Evolutionary conservation across 1,284 basidiomycete genomes (phyloP).

Genomic region (Somion occarium): DNA sequence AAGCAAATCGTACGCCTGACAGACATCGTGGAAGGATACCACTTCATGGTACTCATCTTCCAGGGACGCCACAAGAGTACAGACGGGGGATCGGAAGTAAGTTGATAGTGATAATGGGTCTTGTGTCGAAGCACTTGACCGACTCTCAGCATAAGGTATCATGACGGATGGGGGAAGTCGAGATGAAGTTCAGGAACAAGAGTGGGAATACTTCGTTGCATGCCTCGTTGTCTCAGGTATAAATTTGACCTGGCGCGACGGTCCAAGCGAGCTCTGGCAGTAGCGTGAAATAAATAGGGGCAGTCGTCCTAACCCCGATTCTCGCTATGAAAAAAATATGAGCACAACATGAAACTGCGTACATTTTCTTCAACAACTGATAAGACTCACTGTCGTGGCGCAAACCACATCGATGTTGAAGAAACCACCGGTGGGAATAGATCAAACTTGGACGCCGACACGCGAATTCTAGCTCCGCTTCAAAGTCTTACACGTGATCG

Average conservation of each 20-base stretch:
- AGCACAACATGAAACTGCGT: too few species aligned
- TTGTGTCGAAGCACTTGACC: background rate
- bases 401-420: too few species aligned
- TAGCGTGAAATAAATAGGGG: too few species aligned
- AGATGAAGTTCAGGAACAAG: background rate
- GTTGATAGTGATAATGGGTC: background rate
- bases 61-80: background rate
- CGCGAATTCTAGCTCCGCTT: too few species aligned
- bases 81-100: background rate
- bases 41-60: background rate
- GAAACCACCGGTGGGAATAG: too few species aligned
- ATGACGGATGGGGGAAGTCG: background rate
- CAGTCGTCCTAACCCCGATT: too few species aligned
- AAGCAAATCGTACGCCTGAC: constrained; percentile 2
- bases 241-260: background rate
- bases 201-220: background rate
- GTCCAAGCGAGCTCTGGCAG: background rate
- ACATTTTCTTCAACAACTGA: too few species aligned
- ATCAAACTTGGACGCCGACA: too few species aligned
- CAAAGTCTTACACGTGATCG: too few species aligned
- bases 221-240: background rate
- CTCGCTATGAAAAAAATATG: too few species aligned
- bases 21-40: background rate
- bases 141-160: background rate
- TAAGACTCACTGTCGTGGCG: too few species aligned